Base-by-base conservation (phyloP, 495 filamentous ascomycete genomes). In the Chaetomium cochliodes region DNA sequence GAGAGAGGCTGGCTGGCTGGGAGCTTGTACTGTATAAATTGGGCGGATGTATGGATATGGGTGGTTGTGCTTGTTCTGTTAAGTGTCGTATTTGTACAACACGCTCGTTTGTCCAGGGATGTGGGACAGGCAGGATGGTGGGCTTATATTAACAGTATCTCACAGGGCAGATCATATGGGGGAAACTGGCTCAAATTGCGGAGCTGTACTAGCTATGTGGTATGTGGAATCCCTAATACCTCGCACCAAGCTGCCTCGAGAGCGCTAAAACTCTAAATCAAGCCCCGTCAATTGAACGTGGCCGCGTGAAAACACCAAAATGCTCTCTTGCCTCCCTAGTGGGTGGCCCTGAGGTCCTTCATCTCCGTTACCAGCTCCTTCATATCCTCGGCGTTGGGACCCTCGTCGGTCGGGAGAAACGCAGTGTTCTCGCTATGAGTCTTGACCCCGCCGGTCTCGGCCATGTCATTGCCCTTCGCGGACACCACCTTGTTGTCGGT, bases 351-450 rank as follows among this genome's bases (percentile, higher is more conserved):
- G 16, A 62, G 51, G 5, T 56, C 39, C 41, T 56, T 41, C 47
- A 42, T 30, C 39, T 58, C 55, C 12, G 2, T 23, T 30, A 23
- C 28, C n/a, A 56, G 28, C 3, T 56, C 58, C 46, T 61, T 42
- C n/a, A 37, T 18, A 1, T 51, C 58, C 16, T 15, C n/a, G 30
- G 58, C 44, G 23, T n/a, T 26, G 26, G 28, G 15, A 2, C 51
- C 28, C 12, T 54, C 16, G 44, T 12, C n/a, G 44, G 44, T 18
- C 44, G 15, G 15, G 16, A n/a, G 3, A 37, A 37, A 37, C 33
- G 33, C 5, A 37, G 33, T 20, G 4, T 20, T n/a, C 5, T 33
- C 25, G 9, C n/a, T 5, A 20, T 54, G 20, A 23, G 4, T 12
- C 42, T 49, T 33, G 25, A 23, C 26, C 37, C 8, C 42, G 5